Base-by-base conservation (phyloP, 2,329 filamentous ascomycete species). In the Capronia americana region DNA sequence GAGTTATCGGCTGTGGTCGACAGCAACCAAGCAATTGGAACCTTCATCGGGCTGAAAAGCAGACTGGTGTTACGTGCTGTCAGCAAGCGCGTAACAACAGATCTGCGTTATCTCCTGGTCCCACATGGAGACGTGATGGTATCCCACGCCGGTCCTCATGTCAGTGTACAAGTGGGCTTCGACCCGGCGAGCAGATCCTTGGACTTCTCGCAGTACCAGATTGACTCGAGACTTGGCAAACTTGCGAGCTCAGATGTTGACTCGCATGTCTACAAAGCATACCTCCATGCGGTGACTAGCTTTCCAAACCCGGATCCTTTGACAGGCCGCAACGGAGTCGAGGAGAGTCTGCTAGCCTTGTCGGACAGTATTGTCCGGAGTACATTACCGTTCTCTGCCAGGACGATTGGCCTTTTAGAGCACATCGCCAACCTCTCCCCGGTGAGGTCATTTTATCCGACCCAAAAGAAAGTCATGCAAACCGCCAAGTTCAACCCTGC, bases 31-130 rank as follows among this genome's bases (percentile, higher is more conserved):
- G 71, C 73, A 1, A 71, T 86, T 1, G 82, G 78, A 0, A 81
- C 84, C 0, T 74, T 87, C 4, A 70, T 82, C 34, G 86, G 86
- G 0, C 76, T 88, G 0, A 30, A 70, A 1, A 84, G 77, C 70
- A 85, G 82, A 66, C 76, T 89, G 0, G 75, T 88, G 0, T 71
- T 88, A 5, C 68, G 70, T 66, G 63, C 75, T 57, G 34, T 26
- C 24, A 57, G 38, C 32, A 57, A 65, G 28, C 20, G 26, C 38
- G n/a, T 59, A 1, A 57, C 32, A 6, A 54, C 64, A 34, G 38
- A 46, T 30, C 23, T 58, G 12, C 64, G 70, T 8, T 68, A 54
- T 28, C 68, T 77, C 4, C 62, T 77, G 20, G 69, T 77, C 30
- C 74, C 75, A 1, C 63, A 74, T 38, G 74, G 75, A 1, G 24